Conservation (phyloP, 257 asterid genomes). For the Schizonepeta tenuifolia region DNA sequence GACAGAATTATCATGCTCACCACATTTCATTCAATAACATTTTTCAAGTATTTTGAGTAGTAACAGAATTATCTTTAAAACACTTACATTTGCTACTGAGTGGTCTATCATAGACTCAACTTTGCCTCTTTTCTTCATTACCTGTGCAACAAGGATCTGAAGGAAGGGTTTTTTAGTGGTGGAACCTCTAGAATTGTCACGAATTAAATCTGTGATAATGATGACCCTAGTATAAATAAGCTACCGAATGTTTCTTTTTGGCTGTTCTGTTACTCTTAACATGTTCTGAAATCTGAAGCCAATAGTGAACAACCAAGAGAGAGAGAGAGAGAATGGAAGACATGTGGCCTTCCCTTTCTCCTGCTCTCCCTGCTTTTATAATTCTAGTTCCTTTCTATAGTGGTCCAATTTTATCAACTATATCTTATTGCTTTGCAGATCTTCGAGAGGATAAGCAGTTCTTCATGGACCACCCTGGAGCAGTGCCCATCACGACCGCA, state of each 20-base stretch:
- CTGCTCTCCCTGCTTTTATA: background rate
- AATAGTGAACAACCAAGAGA: background rate
- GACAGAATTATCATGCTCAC: background rate
- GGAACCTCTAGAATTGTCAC: background rate
- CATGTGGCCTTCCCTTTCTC: constrained; percentile 6
- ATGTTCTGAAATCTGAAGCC: background rate
- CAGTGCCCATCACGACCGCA: constrained; percentile 60
- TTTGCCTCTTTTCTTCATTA: background rate
- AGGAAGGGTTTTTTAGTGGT: background rate
- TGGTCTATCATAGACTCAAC: background rate
- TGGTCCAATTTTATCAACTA: constrained; percentile 19
- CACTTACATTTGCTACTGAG: background rate
- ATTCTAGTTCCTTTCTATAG: background rate
- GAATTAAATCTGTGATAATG: background rate
- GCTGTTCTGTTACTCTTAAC: background rate
- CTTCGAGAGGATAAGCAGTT: constrained; percentile 80
- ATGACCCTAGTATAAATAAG: background rate
- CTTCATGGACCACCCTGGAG: constrained; percentile 75
- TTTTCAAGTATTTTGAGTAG: background rate
- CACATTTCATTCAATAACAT: background rate
- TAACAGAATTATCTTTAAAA: background rate
- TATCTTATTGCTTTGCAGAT: constrained; percentile 48
- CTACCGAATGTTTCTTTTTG: background rate
- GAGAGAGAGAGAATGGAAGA: background rate
- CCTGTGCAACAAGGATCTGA: background rate